phyloP scores from a whole-genome alignment of 2,329 filamentous ascomycete species.

The Lizonia empirigonia region DNA sequence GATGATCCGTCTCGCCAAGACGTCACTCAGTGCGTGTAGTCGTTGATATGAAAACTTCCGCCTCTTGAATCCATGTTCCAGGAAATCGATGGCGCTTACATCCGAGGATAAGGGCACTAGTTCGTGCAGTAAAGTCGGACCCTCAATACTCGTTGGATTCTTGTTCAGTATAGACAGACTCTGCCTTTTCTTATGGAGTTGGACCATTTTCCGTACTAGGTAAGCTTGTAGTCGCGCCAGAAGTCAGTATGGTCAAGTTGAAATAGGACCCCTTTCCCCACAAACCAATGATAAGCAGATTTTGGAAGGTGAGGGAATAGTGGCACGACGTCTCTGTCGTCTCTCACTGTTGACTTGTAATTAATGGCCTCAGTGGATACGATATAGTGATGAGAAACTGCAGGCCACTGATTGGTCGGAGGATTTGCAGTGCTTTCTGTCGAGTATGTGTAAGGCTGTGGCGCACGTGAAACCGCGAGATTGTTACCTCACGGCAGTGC shows the following conservation, averaged over 20 bases:
- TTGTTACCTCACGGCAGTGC: constrained; percentile 16
- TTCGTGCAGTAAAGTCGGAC: constrained; percentile 64
- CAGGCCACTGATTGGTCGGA: constrained; percentile 39
- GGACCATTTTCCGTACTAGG: constrained; percentile 35
- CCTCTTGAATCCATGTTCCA: constrained; percentile 55
- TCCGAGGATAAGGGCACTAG: constrained; percentile 60
- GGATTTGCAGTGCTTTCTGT: constrained; percentile 20
- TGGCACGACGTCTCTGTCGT: not conserved
- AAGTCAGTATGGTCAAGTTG: constrained; percentile 4
- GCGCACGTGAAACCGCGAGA: constrained; percentile 32
- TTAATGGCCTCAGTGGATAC: constrained; percentile 6
- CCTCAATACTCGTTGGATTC: constrained; percentile 57
- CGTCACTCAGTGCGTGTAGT: constrained; percentile 64
- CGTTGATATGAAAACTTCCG: constrained; percentile 64
- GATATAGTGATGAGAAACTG: constrained; percentile 44
- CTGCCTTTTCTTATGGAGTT: constrained; percentile 16
- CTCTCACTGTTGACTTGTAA: constrained; percentile 9
- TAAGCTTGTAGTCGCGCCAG: constrained; percentile 4
- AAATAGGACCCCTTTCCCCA: not conserved
- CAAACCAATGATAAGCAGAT: not conserved
- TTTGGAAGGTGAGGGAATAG: not conserved
- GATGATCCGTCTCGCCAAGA: constrained; percentile 55
- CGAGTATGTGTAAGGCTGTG: constrained; percentile 22
- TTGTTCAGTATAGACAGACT: constrained; percentile 60
- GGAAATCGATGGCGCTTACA: constrained; percentile 67